These are phyloP conservation scores for Sordariomycetes sp. DNA, from an alignment of 2,329 filamentous ascomycete genomes.

Conservation along the genomic window DNA sequence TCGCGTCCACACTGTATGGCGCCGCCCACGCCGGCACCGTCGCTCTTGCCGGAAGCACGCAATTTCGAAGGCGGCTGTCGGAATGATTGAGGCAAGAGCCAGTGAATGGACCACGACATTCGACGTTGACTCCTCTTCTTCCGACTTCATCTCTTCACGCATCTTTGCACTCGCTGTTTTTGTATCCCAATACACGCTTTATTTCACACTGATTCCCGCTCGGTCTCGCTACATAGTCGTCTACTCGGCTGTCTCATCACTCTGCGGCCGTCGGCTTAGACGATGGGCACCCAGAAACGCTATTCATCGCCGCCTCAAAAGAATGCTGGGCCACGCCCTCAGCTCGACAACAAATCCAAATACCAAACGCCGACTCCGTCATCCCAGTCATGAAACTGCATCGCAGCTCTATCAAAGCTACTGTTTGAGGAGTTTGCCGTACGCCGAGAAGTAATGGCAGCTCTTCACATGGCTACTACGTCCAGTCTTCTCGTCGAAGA, in stretches of 20 bases:
- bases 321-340: background rate
- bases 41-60: constrained; percentile 6
- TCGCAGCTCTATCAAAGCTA: constrained; percentile 7
- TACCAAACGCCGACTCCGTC: background rate
- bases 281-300: no score
- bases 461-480: constrained; percentile 62
- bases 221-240: background rate
- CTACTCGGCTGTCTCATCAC: background rate
- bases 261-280: constrained; percentile 1
- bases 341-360: background rate
- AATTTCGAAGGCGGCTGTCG: constrained; percentile 5
- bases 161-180: background rate
- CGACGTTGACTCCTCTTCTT: background rate
- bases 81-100: constrained; percentile 3
- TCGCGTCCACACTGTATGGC: no score
- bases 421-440: constrained; percentile 38
- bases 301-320: background rate
- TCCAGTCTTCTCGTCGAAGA: constrained; percentile 72
- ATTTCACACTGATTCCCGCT: background rate
- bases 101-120: background rate
- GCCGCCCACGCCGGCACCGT: no score
- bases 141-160: background rate
- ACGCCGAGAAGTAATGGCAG: constrained; percentile 62
- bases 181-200: background rate
- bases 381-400: background rate